Evolutionary conservation across 148 eudicot genomes (phyloP), one percentile per base, ranked within the genome.

Genomic region (Cornus florida): DNA sequence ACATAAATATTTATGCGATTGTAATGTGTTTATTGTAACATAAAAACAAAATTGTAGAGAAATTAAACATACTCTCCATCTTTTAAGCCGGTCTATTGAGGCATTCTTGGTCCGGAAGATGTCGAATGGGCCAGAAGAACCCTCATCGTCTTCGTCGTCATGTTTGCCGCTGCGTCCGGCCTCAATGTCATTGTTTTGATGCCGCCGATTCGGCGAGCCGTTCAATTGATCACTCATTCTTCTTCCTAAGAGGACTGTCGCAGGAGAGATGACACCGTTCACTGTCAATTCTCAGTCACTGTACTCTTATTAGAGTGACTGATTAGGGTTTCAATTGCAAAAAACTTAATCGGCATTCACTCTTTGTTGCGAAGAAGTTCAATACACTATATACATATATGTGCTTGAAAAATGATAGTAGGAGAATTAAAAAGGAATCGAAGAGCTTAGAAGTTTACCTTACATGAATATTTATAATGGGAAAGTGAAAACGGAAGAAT

Each of bases 241-340:
- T n/a, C n/a, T n/a, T n/a, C n/a, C n/a, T n/a, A n/a, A n/a, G n/a
- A n/a, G n/a, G 53, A 56, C 79, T 78, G 83, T 85, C 86, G 91
- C 90, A 90, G 93, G 90, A 83, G 88, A 87, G 93, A 92, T 91
- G 92, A 87, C 90, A 89, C 94, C 84, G 71, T 38, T 53, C 16
- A 53, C 14, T 3, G 59, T 53, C 59, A 53, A 53, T 4, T 53
- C 48, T 43, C 48, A 43, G 48, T 43, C 48, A 43, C 48, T 43
- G 48, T 4, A 43, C 43, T 39, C 43, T 28, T 28, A 4, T 35
- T 35, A 35, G 38, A 2, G 38, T 43, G 48, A 43, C 48, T 43
- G 10, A 4, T 43, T 43, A 43, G 48, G 48, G 48, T 43, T 43
- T 43, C 8, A 4, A 43, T 43, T 43, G 38, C 48, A 28, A 43